Evolutionary conservation across 192 early-diverging fungal species (phyloP).

Genomic region (Chytriomyces hyalinus): DNA sequence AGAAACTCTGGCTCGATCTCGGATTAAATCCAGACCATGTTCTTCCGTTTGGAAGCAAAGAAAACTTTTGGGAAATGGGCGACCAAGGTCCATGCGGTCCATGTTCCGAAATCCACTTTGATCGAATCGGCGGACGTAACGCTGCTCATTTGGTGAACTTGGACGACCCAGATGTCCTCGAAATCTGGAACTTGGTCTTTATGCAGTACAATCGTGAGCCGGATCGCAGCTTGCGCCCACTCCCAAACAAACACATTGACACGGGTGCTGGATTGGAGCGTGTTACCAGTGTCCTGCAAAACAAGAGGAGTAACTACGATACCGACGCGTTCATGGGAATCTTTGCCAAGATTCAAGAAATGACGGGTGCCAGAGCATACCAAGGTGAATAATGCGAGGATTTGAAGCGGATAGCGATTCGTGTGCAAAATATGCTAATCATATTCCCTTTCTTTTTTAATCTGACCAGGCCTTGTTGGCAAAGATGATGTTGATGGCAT

Average conservation of each 20-base stretch:
- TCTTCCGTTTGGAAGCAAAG: conserved; percentile 83
- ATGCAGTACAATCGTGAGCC: conserved; percentile 98
- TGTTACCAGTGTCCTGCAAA: conserved; percentile 90
- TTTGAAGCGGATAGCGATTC: not conserved
- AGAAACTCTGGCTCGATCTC: conserved; percentile 86
- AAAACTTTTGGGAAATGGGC: conserved; percentile 90
- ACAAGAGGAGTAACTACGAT: conserved; percentile 97
- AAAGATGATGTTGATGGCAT: conserved; percentile 91
- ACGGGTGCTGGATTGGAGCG: conserved; percentile 98
- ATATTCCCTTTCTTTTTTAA: not conserved
- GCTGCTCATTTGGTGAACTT: conserved; percentile 88
- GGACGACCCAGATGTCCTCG: conserved; percentile 97
- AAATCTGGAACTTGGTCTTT: conserved; percentile 99
- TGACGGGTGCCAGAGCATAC: conserved; percentile 87
- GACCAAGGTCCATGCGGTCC: conserved; percentile 87
- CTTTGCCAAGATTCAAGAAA: conserved; percentile 80
- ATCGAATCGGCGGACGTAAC: conserved; percentile 93
- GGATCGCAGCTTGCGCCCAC: conserved; percentile 80
- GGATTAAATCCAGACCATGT: conserved; percentile 84
- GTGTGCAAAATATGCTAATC: too few species aligned
- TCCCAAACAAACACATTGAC: conserved; percentile 98
- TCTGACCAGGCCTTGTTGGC: conserved; percentile 60
- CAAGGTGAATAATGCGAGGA: conserved; percentile 58
- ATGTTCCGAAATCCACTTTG: conserved; percentile 97
- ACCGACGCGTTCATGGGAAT: conserved; percentile 89